phyloP scores from a whole-genome alignment of 148 eudicot species.

The Rhododendron griersonianum region DNA sequence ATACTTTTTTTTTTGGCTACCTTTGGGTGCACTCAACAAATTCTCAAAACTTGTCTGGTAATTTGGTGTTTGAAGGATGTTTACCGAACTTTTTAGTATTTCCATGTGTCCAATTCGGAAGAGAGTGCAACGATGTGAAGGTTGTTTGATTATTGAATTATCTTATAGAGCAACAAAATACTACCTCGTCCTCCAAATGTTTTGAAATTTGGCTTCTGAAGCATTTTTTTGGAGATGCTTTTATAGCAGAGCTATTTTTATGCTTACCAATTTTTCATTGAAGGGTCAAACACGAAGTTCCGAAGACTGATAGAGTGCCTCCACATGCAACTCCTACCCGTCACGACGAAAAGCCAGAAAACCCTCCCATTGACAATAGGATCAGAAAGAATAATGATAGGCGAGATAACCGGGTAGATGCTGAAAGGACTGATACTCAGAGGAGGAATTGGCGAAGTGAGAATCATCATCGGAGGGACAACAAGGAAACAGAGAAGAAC shows the following conservation, averaged over 20 bases:
- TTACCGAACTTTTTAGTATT: background rate
- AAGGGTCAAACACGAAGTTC: slow-evolving; percentile 46
- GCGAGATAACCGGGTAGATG: slow-evolving; percentile 45
- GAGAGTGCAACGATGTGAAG: background rate
- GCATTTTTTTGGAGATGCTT: background rate
- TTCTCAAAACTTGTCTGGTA: background rate
- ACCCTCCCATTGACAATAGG: slow-evolving; percentile 38
- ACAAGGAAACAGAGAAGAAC: slow-evolving; percentile 48
- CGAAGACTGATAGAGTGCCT: slow-evolving; percentile 31
- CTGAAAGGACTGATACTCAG: slow-evolving; percentile 48
- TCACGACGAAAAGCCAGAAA: slow-evolving; percentile 38
- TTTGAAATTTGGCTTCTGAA: background rate
- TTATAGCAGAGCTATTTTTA: background rate
- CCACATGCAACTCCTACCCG: slow-evolving; percentile 33
- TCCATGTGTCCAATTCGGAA: background rate
- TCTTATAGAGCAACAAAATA: background rate
- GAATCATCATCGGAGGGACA: slow-evolving; percentile 40
- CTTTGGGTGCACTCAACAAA: background rate
- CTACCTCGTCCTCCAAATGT: background rate
- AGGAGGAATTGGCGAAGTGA: slow-evolving; percentile 71
- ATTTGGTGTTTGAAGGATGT: background rate
- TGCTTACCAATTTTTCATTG: slow-evolving; percentile 18
- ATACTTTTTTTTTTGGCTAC: background rate
- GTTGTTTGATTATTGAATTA: background rate
- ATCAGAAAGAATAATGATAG: slow-evolving; percentile 38